phyloP scores from a whole-genome alignment of 2,329 filamentous ascomycete species.

The Aspergillus sp. region DNA sequence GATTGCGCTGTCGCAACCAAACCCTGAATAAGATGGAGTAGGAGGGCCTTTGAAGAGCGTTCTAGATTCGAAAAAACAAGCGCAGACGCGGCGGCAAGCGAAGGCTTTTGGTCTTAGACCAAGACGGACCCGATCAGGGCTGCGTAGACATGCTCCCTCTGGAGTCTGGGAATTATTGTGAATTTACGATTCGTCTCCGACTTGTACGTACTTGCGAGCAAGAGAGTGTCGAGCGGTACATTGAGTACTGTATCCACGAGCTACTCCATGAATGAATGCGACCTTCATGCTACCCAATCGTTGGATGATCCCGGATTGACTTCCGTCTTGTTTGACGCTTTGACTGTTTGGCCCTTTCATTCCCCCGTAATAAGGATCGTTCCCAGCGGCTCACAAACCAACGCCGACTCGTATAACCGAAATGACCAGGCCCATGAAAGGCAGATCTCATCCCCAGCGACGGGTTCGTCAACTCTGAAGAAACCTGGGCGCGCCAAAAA shows the following conservation, averaged over 20 bases:
- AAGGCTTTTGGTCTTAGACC: background rate
- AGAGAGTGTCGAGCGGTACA: background rate
- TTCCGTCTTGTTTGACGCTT: background rate
- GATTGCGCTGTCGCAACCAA: background rate
- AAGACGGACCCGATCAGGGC: background rate
- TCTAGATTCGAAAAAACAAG: conserved; percentile 10
- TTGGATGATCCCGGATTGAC: background rate
- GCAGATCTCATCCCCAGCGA: background rate
- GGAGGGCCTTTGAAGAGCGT: background rate
- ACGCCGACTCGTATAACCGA: conserved; percentile 1
- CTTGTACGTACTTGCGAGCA: background rate
- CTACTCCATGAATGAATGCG: background rate
- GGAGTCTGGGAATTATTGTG: no score
- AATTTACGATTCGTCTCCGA: no score
- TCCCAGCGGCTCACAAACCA: background rate
- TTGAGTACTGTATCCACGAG: background rate
- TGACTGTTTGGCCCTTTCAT: background rate
- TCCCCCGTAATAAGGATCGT: background rate
- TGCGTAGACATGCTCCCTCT: background rate
- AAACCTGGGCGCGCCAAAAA: background rate
- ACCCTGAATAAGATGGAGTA: background rate
- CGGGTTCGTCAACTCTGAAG: background rate
- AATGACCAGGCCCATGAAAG: conserved; percentile 1
- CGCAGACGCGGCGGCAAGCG: conserved; percentile 11
- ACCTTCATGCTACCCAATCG: background rate